Percentiles rank a stretch among this genome's conserved stretches.
phyloP scores from a whole-genome alignment of 2,329 filamentous ascomycete species.

The Mariannaea sp. region DNA sequence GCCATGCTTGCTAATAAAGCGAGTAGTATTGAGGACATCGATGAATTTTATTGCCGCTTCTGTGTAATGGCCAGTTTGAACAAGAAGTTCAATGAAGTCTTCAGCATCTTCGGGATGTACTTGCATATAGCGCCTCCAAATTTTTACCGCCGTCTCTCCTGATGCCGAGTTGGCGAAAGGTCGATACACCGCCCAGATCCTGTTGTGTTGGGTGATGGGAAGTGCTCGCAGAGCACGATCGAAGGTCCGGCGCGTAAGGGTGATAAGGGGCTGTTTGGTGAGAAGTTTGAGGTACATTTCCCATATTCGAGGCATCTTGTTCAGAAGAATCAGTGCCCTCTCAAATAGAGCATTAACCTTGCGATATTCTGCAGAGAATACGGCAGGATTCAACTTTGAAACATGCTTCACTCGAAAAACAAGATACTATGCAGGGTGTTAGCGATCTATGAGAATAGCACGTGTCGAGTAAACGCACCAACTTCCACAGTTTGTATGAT shows the following conservation, averaged over 20 bases:
- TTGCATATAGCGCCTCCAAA: slow-evolving; percentile 97
- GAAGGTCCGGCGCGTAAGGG: slow-evolving; percentile 83
- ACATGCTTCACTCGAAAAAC: slow-evolving; percentile 82
- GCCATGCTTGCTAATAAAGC: slow-evolving; percentile 88
- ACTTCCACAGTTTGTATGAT: slow-evolving; percentile 98
- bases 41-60: slow-evolving; percentile 93
- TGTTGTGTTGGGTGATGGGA: slow-evolving; percentile 91
- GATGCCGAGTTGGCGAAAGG: slow-evolving; percentile 90
- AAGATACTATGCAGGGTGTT: slow-evolving; percentile 67
- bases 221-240: slow-evolving; percentile 90
- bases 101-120: slow-evolving; percentile 94
- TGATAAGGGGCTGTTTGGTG: slow-evolving; percentile 88
- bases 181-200: slow-evolving; percentile 91
- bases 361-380: slow-evolving; percentile 78
- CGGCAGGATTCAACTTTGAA: slow-evolving; percentile 78
- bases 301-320: slow-evolving; percentile 99
- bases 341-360: slow-evolving; percentile 97
- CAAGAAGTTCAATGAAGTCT: slow-evolving; percentile 89
- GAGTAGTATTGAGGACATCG: slow-evolving; percentile 85
- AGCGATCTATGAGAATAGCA: not conserved
- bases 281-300: slow-evolving; percentile 95
- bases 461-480: slow-evolving; percentile 57
- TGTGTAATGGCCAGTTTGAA: slow-evolving; percentile 81
- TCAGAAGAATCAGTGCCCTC: slow-evolving; percentile 86
- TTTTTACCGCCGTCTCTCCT: slow-evolving; percentile 86